Conservation (phyloP, 495 filamentous ascomycete species). For the Lophiotrema nucula region DNA sequence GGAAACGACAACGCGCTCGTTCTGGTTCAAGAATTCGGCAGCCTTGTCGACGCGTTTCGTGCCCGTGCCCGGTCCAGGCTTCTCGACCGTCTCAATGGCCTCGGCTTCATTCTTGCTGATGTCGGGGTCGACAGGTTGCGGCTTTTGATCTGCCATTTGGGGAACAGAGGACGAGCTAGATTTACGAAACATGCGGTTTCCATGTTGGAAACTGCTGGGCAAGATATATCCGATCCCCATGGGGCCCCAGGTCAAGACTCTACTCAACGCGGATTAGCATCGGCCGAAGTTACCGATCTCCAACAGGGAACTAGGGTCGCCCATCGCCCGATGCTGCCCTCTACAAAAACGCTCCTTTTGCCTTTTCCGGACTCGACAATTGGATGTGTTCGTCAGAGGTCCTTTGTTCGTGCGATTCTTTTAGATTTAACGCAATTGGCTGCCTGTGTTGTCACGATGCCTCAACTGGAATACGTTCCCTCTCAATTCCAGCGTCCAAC, state of each 20-base stretch:
- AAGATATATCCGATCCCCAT: too few relatives aligned
- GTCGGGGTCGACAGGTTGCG: slow-evolving; percentile 14
- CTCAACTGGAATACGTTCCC: slow-evolving; percentile 55
- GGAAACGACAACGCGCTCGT: slow-evolving; percentile 38
- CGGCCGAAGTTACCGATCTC: slow-evolving; percentile 24
- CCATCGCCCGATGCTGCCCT: too few relatives aligned
- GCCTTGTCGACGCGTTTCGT: slow-evolving; percentile 43
- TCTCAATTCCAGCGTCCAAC: slow-evolving; percentile 42
- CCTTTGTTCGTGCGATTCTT: too few relatives aligned
- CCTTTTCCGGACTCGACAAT: too few relatives aligned
- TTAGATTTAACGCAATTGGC: not conserved
- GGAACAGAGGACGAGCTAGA: too few relatives aligned
- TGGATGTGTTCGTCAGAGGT: too few relatives aligned
- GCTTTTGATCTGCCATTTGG: too few relatives aligned
- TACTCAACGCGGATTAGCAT: slow-evolving; percentile 9
- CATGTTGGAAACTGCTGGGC: too few relatives aligned
- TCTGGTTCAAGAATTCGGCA: slow-evolving; percentile 17
- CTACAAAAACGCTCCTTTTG: too few relatives aligned
- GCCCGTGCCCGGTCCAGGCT: slow-evolving; percentile 14
- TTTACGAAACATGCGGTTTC: too few relatives aligned
- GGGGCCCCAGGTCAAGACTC: too few relatives aligned
- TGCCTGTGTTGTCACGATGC: slow-evolving; percentile 45
- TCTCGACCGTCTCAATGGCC: slow-evolving; percentile 43
- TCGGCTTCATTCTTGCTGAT: slow-evolving; percentile 40
- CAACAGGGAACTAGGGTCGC: too few relatives aligned